phyloP scores from a whole-genome alignment of 2,329 filamentous ascomycete genomes.

The Arthrobotrys sphaeroides region DNA sequence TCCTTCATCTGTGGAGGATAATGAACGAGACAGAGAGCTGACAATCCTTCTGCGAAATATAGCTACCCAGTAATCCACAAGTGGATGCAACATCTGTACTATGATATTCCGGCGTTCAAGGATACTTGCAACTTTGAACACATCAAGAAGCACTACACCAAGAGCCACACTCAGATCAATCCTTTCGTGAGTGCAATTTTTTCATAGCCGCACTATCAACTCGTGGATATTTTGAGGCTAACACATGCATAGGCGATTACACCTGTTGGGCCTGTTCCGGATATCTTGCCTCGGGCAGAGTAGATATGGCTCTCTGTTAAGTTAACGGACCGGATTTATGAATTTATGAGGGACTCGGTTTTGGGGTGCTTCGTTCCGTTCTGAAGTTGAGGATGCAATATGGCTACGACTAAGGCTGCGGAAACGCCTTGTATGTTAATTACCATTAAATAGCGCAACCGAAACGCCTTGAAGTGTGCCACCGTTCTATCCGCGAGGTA shows the following conservation, averaged over 20 bases:
- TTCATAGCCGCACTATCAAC: no score
- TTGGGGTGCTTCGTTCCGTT: no score
- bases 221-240: background rate
- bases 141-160: conserved; percentile 73
- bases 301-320: background rate
- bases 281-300: conserved; percentile 39
- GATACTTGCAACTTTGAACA: conserved; percentile 91
- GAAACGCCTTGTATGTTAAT: no score
- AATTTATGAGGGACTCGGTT: no score
- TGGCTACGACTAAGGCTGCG: no score
- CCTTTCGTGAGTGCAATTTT: conserved; percentile 61
- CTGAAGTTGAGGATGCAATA: no score
- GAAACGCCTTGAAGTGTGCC: no score
- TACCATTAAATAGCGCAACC: no score
- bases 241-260: conserved; percentile 30
- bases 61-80: conserved; percentile 78
- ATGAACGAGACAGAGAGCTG: background rate
- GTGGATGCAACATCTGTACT: conserved; percentile 87
- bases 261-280: conserved; percentile 39
- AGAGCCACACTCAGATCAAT: conserved; percentile 73
- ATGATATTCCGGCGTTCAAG: conserved; percentile 79
- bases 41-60: background rate
- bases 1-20: background rate
- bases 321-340: no score
- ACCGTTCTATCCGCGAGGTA: no score